A percentile compares a stretch with the other conserved stretches of the same genome.
phyloP scores from a whole-genome alignment of 2,329 filamentous ascomycete genomes.

The Monosporascus sp. region DNA sequence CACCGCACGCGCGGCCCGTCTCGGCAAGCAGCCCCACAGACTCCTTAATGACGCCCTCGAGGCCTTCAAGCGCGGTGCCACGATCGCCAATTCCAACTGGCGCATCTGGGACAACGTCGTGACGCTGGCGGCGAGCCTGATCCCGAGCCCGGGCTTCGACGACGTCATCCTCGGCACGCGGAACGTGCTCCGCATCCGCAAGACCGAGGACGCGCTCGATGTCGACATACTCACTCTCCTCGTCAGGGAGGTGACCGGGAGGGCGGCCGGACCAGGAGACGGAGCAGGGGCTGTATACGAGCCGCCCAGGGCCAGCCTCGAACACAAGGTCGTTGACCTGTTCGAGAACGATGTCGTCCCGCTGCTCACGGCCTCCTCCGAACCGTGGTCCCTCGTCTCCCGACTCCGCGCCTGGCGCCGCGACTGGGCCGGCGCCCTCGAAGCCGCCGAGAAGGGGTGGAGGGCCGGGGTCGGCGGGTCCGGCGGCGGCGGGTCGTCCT shows the following conservation, averaged over 20 bases:
- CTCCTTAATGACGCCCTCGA: conserved; percentile 70
- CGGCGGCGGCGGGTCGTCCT: conserved; percentile 67
- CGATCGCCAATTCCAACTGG: conserved; percentile 78
- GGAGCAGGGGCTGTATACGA: conserved; percentile 27
- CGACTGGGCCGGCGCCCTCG: conserved; percentile 67
- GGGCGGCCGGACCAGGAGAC: conserved; percentile 25
- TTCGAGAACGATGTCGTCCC: conserved; percentile 72
- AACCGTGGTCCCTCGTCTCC: conserved; percentile 71
- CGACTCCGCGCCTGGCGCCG: conserved; percentile 68
- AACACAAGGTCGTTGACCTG: conserved; percentile 62
- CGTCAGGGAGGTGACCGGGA: conserved; percentile 58
- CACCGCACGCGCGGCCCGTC: conserved; percentile 24
- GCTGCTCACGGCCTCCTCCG: conserved; percentile 73
- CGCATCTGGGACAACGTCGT: conserved; percentile 97
- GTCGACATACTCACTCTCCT: conserved; percentile 65
- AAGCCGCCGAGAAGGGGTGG: conserved; percentile 88
- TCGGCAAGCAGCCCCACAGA: conserved; percentile 46
- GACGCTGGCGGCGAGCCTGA: conserved; percentile 73
- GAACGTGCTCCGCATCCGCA: conserved; percentile 70
- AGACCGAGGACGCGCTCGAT: conserved; percentile 76
- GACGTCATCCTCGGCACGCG: conserved; percentile 73
- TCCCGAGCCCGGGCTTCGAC: conserved; percentile 61
- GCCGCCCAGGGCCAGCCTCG: conserved; percentile 52
- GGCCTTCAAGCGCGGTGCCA: conserved; percentile 82
- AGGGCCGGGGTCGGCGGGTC: conserved; percentile 59